Percentiles rank a stretch among this genome's conserved stretches.
Evolutionary conservation across 495 filamentous ascomycete genomes (phyloP).

Genomic region (Amorphotheca resinae): DNA sequence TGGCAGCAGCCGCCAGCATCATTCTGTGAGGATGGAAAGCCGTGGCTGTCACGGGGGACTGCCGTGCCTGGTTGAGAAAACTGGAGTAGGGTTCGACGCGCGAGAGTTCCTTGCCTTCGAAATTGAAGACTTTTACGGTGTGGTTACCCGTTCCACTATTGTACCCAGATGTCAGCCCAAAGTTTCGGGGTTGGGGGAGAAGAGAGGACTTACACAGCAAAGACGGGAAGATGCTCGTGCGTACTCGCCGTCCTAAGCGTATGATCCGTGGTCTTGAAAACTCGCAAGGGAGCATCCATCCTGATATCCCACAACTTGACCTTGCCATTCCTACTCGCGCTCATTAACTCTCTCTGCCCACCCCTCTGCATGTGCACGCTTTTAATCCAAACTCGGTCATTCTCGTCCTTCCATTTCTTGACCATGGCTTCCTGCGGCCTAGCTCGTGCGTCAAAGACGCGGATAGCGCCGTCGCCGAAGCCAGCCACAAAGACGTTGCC

Average conservation of each 20-base stretch:
- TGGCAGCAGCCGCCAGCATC: slow-evolving; percentile 71
- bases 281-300: slow-evolving; percentile 59
- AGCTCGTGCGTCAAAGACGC: slow-evolving; percentile 84
- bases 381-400: slow-evolving; percentile 81
- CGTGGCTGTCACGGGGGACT: slow-evolving; percentile 70
- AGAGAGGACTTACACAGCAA: slow-evolving; percentile 65
- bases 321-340: slow-evolving; percentile 78
- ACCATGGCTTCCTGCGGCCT: slow-evolving; percentile 79
- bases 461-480: slow-evolving; percentile 91
- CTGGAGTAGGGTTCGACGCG: slow-evolving; percentile 77
- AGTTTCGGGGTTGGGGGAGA: too few species aligned
- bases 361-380: slow-evolving; percentile 96
- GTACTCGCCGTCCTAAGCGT: slow-evolving; percentile 76
- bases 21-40: slow-evolving; percentile 95
- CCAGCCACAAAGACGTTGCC: slow-evolving; percentile 92
- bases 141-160: slow-evolving; percentile 75
- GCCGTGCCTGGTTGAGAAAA: slow-evolving; percentile 68
- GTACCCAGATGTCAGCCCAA: too few species aligned
- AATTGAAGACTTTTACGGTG: slow-evolving; percentile 83
- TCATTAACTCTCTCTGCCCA: slow-evolving; percentile 78
- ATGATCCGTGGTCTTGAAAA: slow-evolving; percentile 62
- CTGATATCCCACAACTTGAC: slow-evolving; percentile 95
- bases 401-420: slow-evolving; percentile 79
- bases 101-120: slow-evolving; percentile 63
- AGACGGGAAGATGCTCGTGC: slow-evolving; percentile 94